Conservation (phyloP, 768 basidiomycete species). For the Mycena albidolilacea region DNA sequence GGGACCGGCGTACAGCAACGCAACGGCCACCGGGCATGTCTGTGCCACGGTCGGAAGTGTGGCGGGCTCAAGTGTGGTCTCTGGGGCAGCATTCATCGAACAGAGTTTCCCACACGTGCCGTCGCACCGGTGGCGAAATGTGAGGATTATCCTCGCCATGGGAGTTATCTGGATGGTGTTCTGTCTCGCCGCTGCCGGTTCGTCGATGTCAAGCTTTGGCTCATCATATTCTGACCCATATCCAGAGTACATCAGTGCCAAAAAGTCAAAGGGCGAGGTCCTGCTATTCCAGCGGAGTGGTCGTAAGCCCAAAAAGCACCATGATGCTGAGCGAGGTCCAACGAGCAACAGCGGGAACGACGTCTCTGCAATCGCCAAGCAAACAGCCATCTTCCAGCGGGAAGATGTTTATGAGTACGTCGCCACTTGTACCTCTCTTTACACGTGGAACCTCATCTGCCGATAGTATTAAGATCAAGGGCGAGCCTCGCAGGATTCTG, state of each 20-base stretch:
- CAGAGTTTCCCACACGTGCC: slow-evolving; percentile 47
- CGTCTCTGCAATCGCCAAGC: slow-evolving; percentile 35
- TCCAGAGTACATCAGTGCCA: slow-evolving; percentile 48
- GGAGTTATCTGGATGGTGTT: slow-evolving; percentile 48
- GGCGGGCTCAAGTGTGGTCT: slow-evolving; percentile 56
- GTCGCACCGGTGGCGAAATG: slow-evolving; percentile 53
- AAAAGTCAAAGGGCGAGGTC: slow-evolving; percentile 48
- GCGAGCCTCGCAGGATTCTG: slow-evolving; percentile 47
- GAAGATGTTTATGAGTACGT: slow-evolving; percentile 53
- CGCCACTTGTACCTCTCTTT: too few species aligned
- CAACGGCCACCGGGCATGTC: slow-evolving; percentile 52
- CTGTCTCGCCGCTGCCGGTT: too few species aligned
- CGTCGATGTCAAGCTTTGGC: slow-evolving; percentile 30
- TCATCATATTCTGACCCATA: slow-evolving; percentile 46
- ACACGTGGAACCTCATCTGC: too few species aligned
- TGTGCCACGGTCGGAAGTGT: slow-evolving; percentile 60
- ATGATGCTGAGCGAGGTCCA: too few species aligned
- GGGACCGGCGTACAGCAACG: slow-evolving; percentile 49
- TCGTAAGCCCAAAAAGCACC: too few species aligned
- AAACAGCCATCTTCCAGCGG: slow-evolving; percentile 60
- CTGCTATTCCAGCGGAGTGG: slow-evolving; percentile 42
- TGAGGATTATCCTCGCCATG: slow-evolving; percentile 57
- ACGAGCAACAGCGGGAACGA: slow-evolving; percentile 19
- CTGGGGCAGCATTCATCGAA: slow-evolving; percentile 57
- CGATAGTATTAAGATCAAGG: slow-evolving; percentile 44